Evolutionary conservation across 345 rosid genomes (phyloP).

Genomic region (Cochlearia excelsa): DNA sequence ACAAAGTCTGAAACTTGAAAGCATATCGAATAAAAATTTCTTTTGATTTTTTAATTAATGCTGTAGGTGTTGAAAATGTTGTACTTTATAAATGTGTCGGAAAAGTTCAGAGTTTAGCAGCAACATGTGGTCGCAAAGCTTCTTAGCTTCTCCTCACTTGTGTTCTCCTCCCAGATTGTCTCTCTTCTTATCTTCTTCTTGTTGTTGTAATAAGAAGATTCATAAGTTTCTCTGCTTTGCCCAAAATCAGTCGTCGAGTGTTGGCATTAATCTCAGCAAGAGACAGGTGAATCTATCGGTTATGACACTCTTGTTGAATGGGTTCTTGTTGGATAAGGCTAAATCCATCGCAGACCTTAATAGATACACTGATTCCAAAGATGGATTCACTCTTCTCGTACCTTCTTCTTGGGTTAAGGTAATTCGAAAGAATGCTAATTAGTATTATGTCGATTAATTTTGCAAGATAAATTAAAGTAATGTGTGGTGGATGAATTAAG

Average conservation of each 20-base stretch:
- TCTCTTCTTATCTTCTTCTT: slow-evolving; percentile 9
- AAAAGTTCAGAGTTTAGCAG: too few species aligned
- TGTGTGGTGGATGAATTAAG: slow-evolving; percentile 29
- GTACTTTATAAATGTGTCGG: too few species aligned
- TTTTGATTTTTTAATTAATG: too few species aligned
- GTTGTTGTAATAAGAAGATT: not conserved
- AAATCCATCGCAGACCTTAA: slow-evolving; percentile 44
- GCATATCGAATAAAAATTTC: too few species aligned
- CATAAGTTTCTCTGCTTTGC: slow-evolving; percentile 13
- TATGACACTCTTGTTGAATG: slow-evolving; percentile 47
- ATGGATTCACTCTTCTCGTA: slow-evolving; percentile 73
- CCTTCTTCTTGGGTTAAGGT: slow-evolving; percentile 85
- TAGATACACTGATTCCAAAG: slow-evolving; percentile 58
- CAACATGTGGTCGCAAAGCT: slow-evolving; percentile 34
- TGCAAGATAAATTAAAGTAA: not conserved
- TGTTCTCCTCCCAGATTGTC: slow-evolving; percentile 25
- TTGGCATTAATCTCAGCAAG: slow-evolving; percentile 35
- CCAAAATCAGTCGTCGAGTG: slow-evolving; percentile 9
- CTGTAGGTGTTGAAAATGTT: too few species aligned
- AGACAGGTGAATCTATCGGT: slow-evolving; percentile 55
- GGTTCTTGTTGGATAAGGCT: slow-evolving; percentile 35
- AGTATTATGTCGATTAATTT: too few species aligned
- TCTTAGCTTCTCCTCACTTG: slow-evolving; percentile 21
- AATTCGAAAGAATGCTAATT: not conserved
- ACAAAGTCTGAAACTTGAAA: too few species aligned